Evolutionary conservation across 2,329 filamentous ascomycete genomes (phyloP).

Genomic region (Sporothrix inflata): DNA sequence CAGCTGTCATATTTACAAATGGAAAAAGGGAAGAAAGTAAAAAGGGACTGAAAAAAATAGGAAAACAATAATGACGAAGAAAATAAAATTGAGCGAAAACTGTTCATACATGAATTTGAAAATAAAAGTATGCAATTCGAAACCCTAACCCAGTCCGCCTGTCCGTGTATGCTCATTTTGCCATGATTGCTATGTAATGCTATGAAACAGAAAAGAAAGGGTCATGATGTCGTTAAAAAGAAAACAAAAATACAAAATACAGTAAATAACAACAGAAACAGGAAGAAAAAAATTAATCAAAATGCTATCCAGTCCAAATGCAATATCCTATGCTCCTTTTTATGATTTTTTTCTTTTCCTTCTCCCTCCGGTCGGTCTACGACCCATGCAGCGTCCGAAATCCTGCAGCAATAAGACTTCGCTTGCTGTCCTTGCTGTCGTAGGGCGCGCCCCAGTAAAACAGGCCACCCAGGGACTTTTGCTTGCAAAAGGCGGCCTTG

Average conservation of each 20-base stretch:
- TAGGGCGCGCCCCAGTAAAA: slow-evolving; percentile 83
- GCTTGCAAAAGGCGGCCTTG: slow-evolving; percentile 74
- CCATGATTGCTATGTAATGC: background rate
- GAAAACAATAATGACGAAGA: slow-evolving; percentile 18
- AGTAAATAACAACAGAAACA: background rate
- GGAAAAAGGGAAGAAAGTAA: background rate
- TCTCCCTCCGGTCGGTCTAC: slow-evolving; percentile 30
- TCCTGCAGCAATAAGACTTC: slow-evolving; percentile 62
- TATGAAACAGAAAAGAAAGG: slow-evolving; percentile 12
- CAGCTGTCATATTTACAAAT: slow-evolving; percentile 14
- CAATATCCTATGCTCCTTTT: background rate
- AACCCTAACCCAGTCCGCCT: background rate
- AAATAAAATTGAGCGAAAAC: background rate
- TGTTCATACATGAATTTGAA: background rate
- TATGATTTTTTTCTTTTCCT: background rate
- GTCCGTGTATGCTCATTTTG: slow-evolving; percentile 8
- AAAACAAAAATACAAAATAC: background rate
- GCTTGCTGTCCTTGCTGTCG: slow-evolving; percentile 62
- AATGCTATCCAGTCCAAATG: background rate
- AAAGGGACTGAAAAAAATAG: background rate
- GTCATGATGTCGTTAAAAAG: slow-evolving; percentile 3
- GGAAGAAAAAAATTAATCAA: background rate
- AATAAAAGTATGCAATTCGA: background rate
- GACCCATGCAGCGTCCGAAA: slow-evolving; percentile 61
- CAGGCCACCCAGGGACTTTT: slow-evolving; percentile 71